A percentile compares a stretch with the other conserved stretches of the same genome.
These are phyloP conservation scores for Tylopilus plumbeoviolaceoides DNA, from an alignment of 768 basidiomycete genomes.

Conservation along the genomic window DNA sequence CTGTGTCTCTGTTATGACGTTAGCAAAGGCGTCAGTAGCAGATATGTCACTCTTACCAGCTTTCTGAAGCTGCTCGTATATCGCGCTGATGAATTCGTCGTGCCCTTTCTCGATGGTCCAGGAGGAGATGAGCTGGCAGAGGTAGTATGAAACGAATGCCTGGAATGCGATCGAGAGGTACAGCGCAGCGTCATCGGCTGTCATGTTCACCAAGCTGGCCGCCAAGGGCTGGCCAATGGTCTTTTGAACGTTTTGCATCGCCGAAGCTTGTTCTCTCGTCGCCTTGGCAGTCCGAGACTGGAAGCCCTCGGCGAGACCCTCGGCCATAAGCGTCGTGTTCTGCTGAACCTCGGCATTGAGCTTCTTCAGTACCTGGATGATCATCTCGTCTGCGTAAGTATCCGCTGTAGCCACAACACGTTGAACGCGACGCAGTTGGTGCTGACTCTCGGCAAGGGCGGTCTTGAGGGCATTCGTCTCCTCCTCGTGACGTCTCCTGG, in stretches of 20 bases:
- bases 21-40: neutral
- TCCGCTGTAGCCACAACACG: conserved; percentile 6
- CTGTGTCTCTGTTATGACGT: conserved; percentile 5
- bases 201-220: neutral
- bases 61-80: conserved; percentile 7
- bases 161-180: conserved; percentile 14
- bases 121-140: conserved; percentile 5
- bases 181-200: neutral
- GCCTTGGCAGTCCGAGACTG: neutral
- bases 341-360: conserved; percentile 15
- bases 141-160: neutral
- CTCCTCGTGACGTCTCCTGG: neutral
- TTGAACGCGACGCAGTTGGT: conserved; percentile 1
- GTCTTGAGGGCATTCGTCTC: neutral
- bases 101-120: conserved; percentile 8
- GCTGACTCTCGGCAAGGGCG: neutral
- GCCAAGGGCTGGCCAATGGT: conserved; percentile 2
- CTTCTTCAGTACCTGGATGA: conserved; percentile 6
- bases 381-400: conserved; percentile 2
- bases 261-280: neutral
- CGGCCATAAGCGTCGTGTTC: conserved; percentile 8
- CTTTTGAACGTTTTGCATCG: neutral
- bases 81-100: conserved; percentile 2
- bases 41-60: neutral
- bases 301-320: neutral